A percentile compares a stretch with the other conserved stretches of the same genome.
Conservation (phyloP, 139 green algal genomes). For the Ostreobium quekettii region DNA sequence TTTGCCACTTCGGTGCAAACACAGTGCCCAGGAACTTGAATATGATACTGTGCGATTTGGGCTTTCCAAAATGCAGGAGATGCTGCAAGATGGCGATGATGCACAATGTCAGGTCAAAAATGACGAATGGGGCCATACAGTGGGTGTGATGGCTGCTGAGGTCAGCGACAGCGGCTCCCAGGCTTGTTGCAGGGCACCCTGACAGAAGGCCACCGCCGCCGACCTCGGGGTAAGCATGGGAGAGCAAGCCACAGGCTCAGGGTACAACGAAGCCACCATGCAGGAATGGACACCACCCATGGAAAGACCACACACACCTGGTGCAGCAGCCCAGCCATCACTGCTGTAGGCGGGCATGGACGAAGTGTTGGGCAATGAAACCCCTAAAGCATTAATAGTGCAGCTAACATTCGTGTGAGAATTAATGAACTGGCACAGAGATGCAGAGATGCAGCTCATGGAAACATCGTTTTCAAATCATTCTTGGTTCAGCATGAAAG, state of each 20-base stretch:
- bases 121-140: too few species aligned
- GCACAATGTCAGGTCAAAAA: too few species aligned
- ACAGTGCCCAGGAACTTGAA: too few species aligned
- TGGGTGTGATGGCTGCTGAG: too few species aligned
- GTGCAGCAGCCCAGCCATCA: too few species aligned
- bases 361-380: not conserved
- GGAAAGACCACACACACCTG: conserved; percentile 65
- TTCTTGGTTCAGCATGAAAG: too few species aligned
- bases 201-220: conserved; percentile 63
- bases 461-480: conserved; percentile 10
- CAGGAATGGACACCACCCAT: conserved; percentile 84
- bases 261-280: conserved; percentile 70
- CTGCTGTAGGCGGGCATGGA: too few species aligned
- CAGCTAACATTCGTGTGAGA: not conserved
- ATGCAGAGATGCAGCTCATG: conserved; percentile 19
- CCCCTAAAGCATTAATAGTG: not conserved
- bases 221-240: conserved; percentile 67
- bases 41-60: too few species aligned
- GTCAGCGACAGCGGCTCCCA: too few species aligned
- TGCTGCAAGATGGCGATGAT: too few species aligned
- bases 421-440: not conserved
- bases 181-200: conserved; percentile 58
- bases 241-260: conserved; percentile 42
- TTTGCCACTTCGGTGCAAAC: too few species aligned
- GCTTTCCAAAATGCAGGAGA: too few species aligned